Conservation (phyloP, 2,329 filamentous ascomycete genomes). For the Cladosporium sp. region DNA sequence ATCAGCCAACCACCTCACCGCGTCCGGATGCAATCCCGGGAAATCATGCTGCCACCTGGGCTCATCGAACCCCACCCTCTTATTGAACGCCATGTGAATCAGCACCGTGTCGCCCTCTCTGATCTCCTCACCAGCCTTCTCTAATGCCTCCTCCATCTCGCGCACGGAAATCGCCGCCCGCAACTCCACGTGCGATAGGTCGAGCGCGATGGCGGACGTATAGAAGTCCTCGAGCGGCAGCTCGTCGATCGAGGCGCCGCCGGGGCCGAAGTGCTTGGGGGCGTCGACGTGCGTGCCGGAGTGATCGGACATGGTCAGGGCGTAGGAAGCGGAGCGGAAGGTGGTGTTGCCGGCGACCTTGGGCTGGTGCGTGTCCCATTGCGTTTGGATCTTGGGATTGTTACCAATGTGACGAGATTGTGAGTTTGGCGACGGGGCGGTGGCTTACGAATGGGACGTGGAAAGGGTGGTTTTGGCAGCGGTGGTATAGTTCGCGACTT, state of each 20-base stretch:
- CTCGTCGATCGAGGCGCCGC: constrained; percentile 22
- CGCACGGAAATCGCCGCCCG: constrained; percentile 18
- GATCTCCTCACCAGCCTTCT: constrained; percentile 20
- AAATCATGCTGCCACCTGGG: constrained; percentile 26
- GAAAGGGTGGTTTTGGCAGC: constrained; percentile 23
- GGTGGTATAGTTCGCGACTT: constrained; percentile 23
- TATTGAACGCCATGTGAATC: constrained; percentile 24
- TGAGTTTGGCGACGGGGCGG: background rate
- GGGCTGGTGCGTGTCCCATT: constrained; percentile 26
- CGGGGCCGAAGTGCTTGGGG: constrained; percentile 25
- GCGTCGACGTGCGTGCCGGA: constrained; percentile 24
- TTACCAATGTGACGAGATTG: background rate
- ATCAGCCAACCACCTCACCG: constrained; percentile 24
- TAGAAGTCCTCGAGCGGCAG: constrained; percentile 25
- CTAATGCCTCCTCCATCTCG: constrained; percentile 22
- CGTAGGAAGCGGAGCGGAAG: constrained; percentile 22
- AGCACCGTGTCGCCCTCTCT: constrained; percentile 21
- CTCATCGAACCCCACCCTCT: constrained; percentile 20
- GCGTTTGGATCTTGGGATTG: constrained; percentile 13
- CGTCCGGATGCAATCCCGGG: constrained; percentile 20
- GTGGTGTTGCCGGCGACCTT: constrained; percentile 24
- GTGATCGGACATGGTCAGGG: constrained; percentile 24
- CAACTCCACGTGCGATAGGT: constrained; percentile 23
- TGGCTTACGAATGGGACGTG: constrained; percentile 15
- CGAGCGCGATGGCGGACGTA: constrained; percentile 22